Percentiles rank a stretch among this genome's conserved stretches.
These are phyloP conservation scores for Nemania diffusa DNA, from an alignment of 2,329 filamentous ascomycete species.

Conservation along the genomic window DNA sequence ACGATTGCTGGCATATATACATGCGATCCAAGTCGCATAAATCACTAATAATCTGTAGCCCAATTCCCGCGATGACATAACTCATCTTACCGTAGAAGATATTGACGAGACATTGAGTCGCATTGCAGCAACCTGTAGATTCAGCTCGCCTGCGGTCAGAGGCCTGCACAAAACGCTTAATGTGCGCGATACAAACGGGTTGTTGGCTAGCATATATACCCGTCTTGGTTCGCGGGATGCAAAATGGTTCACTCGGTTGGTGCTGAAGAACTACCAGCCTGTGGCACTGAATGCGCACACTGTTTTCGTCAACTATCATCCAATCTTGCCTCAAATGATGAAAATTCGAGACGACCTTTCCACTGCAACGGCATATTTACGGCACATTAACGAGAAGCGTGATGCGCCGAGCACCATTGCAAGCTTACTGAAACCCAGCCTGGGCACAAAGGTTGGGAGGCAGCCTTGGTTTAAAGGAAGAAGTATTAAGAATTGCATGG, in stretches of 20 bases:
- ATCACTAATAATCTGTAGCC: slow-evolving; percentile 54
- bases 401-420: slow-evolving; percentile 43
- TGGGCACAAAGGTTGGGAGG: slow-evolving; percentile 73
- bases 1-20: background rate
- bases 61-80: slow-evolving; percentile 52
- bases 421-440: slow-evolving; percentile 58
- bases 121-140: slow-evolving; percentile 74
- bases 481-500: slow-evolving; percentile 78
- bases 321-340: slow-evolving; percentile 74
- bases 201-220: slow-evolving; percentile 67
- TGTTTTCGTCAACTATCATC: slow-evolving; percentile 72
- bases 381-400: slow-evolving; percentile 44
- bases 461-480: slow-evolving; percentile 73
- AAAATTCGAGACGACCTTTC: slow-evolving; percentile 76
- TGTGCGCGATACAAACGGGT: slow-evolving; percentile 53
- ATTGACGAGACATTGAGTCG: slow-evolving; percentile 73
- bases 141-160: slow-evolving; percentile 74
- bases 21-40: background rate
- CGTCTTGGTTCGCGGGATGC: slow-evolving; percentile 74
- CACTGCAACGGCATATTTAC: slow-evolving; percentile 66
- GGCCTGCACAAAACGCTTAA: slow-evolving; percentile 44
- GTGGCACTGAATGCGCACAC: slow-evolving; percentile 67
- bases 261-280: slow-evolving; percentile 80
- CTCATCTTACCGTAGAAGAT: slow-evolving; percentile 73
- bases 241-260: slow-evolving; percentile 86